Evolutionary conservation across 352 stramenopile species (phyloP).

Genomic region (Phytophthora sp.): DNA sequence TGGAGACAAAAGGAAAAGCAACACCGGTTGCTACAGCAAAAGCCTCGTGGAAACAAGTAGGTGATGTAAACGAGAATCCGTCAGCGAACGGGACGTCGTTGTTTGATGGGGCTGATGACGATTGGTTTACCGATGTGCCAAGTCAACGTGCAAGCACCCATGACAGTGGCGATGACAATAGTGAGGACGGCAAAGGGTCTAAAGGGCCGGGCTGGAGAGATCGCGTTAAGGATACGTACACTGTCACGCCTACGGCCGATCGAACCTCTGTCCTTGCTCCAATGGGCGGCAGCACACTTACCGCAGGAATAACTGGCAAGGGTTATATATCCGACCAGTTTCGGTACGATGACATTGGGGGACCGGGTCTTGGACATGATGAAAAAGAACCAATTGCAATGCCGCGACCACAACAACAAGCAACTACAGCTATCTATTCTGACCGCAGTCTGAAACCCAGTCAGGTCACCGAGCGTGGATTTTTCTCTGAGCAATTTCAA

Average conservation of each 20-base stretch:
- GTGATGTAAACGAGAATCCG: not conserved
- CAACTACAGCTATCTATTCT: not conserved
- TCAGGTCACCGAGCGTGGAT: conserved; percentile 20
- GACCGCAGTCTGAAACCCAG: conserved; percentile 14
- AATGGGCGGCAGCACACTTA: conserved; percentile 15
- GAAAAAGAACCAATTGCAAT: conserved; percentile 22
- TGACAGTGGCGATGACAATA: conserved; percentile 15
- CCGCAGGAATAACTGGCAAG: conserved; percentile 31
- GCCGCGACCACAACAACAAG: conserved; percentile 27
- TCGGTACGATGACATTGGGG: conserved; percentile 33
- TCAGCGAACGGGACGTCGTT: conserved; percentile 16
- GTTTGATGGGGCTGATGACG: conserved; percentile 60
- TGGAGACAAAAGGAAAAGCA: conserved; percentile 2
- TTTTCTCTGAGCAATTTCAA: conserved; percentile 38
- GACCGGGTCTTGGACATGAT: conserved; percentile 29
- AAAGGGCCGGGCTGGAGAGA: conserved; percentile 38
- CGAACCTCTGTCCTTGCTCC: conserved; percentile 8
- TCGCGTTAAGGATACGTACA: conserved; percentile 34
- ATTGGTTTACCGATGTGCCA: conserved; percentile 68
- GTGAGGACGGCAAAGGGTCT: conserved; percentile 9
- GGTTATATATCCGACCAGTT: conserved; percentile 46
- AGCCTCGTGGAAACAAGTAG: not conserved
- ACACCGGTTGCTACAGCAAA: not conserved
- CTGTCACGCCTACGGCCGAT: conserved; percentile 13
- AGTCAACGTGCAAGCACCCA: conserved; percentile 4